These are phyloP conservation scores for Elsinoe fawcettii DNA, from an alignment of 2,329 filamentous ascomycete genomes.

Conservation along the genomic window DNA sequence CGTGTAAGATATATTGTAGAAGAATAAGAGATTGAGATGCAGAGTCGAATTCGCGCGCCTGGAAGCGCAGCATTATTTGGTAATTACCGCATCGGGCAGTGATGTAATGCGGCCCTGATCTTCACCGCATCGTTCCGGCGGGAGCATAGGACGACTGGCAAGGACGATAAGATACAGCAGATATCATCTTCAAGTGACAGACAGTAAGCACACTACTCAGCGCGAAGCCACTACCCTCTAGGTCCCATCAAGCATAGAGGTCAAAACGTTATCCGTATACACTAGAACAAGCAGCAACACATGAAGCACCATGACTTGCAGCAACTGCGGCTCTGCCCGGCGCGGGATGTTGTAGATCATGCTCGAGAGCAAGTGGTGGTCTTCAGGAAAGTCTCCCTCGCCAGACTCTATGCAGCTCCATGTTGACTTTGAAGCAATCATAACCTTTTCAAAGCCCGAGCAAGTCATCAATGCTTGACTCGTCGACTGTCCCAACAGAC, in stretches of 20 bases:
- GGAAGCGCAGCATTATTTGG: constrained; percentile 6
- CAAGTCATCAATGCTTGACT: background rate
- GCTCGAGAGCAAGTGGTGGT: background rate
- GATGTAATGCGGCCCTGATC: constrained; percentile 10
- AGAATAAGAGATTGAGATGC: background rate
- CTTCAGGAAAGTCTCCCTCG: no score
- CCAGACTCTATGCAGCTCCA: no score
- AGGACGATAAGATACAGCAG: no score
- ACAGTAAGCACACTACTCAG: no score
- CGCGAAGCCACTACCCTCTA: no score
- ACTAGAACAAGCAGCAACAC: background rate
- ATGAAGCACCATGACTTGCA: background rate
- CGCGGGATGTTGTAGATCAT: background rate
- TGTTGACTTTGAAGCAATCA: no score
- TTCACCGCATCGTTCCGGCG: background rate
- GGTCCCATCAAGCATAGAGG: no score
- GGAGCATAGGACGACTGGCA: no score
- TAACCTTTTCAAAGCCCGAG: no score
- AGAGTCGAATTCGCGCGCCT: background rate
- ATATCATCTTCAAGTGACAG: no score
- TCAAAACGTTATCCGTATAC: no score
- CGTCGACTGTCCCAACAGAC: background rate
- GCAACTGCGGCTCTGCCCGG: background rate
- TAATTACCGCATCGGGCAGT: constrained; percentile 12
- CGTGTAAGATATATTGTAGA: no score